Conservation (phyloP, 2,329 filamentous ascomycete genomes). For the Orbilia brochopaga region DNA sequence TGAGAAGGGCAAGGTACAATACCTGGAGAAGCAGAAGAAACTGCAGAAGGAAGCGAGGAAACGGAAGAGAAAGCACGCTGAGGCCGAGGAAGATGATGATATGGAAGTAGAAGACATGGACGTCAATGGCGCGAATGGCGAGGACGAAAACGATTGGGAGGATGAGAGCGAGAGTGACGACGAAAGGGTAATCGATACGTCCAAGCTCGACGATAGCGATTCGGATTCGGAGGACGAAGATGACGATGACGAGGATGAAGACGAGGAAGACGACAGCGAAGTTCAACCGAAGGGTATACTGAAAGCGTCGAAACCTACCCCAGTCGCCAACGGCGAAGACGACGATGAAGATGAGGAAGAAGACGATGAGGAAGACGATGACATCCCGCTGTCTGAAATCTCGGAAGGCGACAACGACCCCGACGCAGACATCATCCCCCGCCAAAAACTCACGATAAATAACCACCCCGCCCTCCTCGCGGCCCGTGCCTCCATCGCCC, state of each 20-base stretch:
- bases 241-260: conserved; percentile 52
- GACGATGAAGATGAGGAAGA: conserved; percentile 67
- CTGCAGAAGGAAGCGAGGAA: conserved; percentile 57
- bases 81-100: conserved; percentile 58
- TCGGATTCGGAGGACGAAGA: conserved; percentile 51
- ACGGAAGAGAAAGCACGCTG: conserved; percentile 60
- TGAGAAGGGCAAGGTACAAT: conserved; percentile 65
- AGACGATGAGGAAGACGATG: conserved; percentile 78
- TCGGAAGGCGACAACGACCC: conserved; percentile 69
- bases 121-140: conserved; percentile 52
- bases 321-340: conserved; percentile 63
- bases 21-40: conserved; percentile 58
- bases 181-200: conserved; percentile 56
- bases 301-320: conserved; percentile 52
- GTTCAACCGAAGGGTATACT: conserved; percentile 57
- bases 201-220: conserved; percentile 55
- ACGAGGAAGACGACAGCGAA: conserved; percentile 54
- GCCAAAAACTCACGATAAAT: conserved; percentile 95
- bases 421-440: conserved; percentile 82
- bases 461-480: conserved; percentile 85
- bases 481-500: conserved; percentile 77
- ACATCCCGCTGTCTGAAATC: conserved; percentile 87
- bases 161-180: conserved; percentile 55
- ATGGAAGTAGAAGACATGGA: conserved; percentile 49
- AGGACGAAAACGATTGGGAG: conserved; percentile 59